A percentile compares a stretch with the other conserved stretches of the same genome.
Evolutionary conservation across 345 rosid species (phyloP).

Genomic region (Kandelia obovata): DNA sequence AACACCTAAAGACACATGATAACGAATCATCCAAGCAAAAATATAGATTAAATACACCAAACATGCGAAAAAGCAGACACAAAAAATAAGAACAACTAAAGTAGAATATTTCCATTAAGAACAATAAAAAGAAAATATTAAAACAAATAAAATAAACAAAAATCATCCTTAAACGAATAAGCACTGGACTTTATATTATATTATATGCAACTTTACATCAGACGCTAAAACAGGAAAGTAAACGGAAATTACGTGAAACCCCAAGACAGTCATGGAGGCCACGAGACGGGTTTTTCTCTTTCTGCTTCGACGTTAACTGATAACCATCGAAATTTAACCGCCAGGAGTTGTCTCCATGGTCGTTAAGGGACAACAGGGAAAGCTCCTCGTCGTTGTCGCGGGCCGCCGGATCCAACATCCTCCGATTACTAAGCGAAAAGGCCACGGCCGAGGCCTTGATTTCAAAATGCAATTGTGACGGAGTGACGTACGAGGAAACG

Average conservation of each 20-base stretch:
- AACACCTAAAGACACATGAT: not conserved
- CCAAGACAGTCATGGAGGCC: conserved; percentile 75
- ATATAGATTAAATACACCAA: not conserved
- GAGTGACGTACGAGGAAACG: too few relatives aligned
- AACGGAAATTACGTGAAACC: conserved; percentile 50
- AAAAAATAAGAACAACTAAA: not conserved
- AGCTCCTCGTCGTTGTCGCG: conserved; percentile 45
- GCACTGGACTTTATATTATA: too few relatives aligned
- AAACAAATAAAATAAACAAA: not conserved
- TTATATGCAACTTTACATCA: too few relatives aligned
- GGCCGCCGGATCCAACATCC: conserved; percentile 9
- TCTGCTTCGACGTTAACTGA: conserved; percentile 50
- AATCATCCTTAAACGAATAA: too few relatives aligned
- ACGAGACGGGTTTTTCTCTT: conserved; percentile 48
- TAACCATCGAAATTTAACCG: conserved; percentile 81
- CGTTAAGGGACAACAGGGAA: conserved; percentile 40
- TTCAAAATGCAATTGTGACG: not conserved
- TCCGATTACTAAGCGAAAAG: not conserved
- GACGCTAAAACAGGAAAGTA: not conserved
- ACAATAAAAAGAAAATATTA: not conserved
- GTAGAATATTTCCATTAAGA: not conserved
- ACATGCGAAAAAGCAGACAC: not conserved
- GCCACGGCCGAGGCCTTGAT: not conserved
- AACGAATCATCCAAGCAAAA: not conserved
- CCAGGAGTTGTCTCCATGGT: conserved; percentile 71